Conservation (phyloP, 345 rosid species). For the Dipteronia dyeriana region DNA sequence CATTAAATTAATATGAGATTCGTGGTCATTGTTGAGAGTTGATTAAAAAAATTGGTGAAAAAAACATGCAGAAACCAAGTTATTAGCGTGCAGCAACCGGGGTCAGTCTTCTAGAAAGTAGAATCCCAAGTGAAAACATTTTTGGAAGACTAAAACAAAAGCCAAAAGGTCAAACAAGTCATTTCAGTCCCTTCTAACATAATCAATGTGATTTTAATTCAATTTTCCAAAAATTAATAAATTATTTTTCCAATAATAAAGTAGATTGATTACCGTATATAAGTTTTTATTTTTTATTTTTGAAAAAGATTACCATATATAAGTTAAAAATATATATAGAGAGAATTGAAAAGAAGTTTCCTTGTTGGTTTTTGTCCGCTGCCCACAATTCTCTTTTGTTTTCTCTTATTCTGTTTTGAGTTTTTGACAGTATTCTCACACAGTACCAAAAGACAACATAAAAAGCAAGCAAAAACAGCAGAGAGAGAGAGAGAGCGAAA, state of each 20-base stretch:
- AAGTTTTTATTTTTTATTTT: too few species aligned
- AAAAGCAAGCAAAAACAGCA: slow-evolving; percentile 29
- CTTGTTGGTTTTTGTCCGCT: slow-evolving; percentile 3
- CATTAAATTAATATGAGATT: neutral
- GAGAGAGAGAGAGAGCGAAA: slow-evolving; percentile 13
- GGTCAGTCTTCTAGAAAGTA: neutral
- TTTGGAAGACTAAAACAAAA: slow-evolving; percentile 9
- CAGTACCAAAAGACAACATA: slow-evolving; percentile 21
- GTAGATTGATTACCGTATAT: neutral
- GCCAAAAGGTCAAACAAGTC: slow-evolving; percentile 26
- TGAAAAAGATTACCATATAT: neutral
- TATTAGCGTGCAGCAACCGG: neutral
- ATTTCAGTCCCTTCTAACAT: slow-evolving; percentile 3
- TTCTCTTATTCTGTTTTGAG: neutral
- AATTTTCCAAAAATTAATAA: neutral
- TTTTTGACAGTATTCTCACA: slow-evolving; percentile 20
- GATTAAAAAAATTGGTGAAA: neutral
- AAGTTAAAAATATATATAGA: neutral
- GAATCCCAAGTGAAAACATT: slow-evolving; percentile 5
- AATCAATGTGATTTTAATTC: neutral
- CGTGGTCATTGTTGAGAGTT: neutral
- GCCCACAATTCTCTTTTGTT: neutral
- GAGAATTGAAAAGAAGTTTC: neutral
- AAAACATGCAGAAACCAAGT: neutral
- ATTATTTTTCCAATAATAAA: neutral